A percentile compares a stretch with the other conserved stretches of the same genome.
phyloP scores from a whole-genome alignment of 805 yeast species.

The Wickerhamiella brachini region DNA sequence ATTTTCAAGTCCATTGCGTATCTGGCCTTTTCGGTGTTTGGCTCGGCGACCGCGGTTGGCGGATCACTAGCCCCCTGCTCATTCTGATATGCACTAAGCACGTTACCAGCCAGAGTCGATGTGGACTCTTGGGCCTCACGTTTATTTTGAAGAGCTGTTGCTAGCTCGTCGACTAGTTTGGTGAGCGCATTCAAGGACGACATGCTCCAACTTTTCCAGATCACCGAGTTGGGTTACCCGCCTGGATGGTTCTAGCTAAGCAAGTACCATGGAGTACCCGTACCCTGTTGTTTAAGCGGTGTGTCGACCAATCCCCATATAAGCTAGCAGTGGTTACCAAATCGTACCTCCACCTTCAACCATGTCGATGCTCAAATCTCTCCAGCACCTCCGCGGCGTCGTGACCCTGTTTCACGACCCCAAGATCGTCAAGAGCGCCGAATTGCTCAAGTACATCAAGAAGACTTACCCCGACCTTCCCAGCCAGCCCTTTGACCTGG shows the following conservation, averaged over 20 bases:
- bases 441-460: constrained; percentile 13
- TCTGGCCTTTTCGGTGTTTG: constrained; percentile 1
- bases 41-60: background rate
- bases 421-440: constrained; percentile 11
- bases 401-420: constrained; percentile 24
- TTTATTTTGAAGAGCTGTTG: constrained; percentile 15
- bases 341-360: background rate
- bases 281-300: background rate
- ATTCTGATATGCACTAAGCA: constrained; percentile 3
- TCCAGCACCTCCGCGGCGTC: constrained; percentile 19
- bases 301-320: background rate
- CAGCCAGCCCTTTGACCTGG: constrained; percentile 18
- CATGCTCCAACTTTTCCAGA: background rate
- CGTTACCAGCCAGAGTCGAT: constrained; percentile 15
- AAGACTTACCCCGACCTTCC: constrained; percentile 13
- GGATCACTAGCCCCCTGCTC: constrained; percentile 3
- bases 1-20: constrained; percentile 10
- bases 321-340: background rate
- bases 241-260: background rate
- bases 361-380: constrained; percentile 20
- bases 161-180: constrained; percentile 20
- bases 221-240: background rate
- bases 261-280: background rate
- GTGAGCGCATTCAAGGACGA: constrained; percentile 10
- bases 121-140: constrained; percentile 13